A percentile compares a stretch with the other conserved stretches of the same genome.
These are phyloP conservation scores for Fraxinus xanthoxyloides DNA, from an alignment of 305 asterid genomes.

Conservation along the genomic window DNA sequence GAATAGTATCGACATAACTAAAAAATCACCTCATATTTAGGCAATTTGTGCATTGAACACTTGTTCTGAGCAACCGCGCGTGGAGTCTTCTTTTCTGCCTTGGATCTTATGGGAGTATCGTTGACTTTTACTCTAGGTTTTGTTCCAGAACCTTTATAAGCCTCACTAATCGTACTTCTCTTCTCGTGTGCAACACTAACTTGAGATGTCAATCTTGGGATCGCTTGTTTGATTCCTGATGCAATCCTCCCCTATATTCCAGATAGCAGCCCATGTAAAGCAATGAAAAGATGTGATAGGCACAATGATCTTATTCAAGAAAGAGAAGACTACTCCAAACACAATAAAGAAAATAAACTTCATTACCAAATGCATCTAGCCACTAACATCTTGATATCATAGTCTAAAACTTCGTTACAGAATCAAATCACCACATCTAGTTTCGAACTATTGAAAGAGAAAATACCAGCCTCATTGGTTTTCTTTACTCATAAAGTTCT, in stretches of 20 bases:
- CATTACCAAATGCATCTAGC: background rate
- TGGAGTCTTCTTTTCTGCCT: constrained; percentile 23
- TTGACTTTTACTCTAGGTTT: constrained; percentile 27
- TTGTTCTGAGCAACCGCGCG: constrained; percentile 25
- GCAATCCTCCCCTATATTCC: constrained; percentile 42
- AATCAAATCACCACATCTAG: background rate
- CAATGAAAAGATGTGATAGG: background rate
- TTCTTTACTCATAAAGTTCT: constrained; percentile 1
- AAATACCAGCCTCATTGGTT: background rate
- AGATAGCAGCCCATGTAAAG: constrained; percentile 6
- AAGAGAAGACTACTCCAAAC: background rate
- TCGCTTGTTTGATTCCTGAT: constrained; percentile 30
- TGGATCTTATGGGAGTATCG: constrained; percentile 17
- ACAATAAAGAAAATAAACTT: background rate
- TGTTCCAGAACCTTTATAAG: constrained; percentile 21
- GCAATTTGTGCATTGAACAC: constrained; percentile 24
- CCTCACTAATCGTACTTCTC: constrained; percentile 27
- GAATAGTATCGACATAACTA: background rate
- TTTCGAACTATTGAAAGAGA: background rate
- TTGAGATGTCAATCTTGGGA: constrained; percentile 29
- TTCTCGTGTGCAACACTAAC: constrained; percentile 30
- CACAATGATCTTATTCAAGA: background rate
- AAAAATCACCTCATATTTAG: constrained; percentile 45
- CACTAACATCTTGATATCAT: background rate
- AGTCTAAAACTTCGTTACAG: background rate